phyloP scores from a whole-genome alignment of 2,329 filamentous ascomycete genomes.

The Beauveria asiatica region DNA sequence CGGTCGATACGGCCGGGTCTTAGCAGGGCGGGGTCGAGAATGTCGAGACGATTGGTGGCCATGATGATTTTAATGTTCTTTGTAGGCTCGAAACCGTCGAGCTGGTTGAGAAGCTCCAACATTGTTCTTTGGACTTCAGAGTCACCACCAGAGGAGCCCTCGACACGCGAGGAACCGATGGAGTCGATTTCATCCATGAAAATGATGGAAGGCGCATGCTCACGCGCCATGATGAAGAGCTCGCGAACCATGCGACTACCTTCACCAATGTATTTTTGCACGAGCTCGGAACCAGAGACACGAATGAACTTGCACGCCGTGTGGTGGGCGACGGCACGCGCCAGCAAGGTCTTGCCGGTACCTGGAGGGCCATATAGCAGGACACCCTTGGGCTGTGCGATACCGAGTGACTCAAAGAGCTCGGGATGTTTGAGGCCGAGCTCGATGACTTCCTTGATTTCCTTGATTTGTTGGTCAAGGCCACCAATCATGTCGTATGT shows the following conservation, averaged over 20 bases:
- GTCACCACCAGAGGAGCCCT: slow-evolving; percentile 89
- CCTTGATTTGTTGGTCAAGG: slow-evolving; percentile 97
- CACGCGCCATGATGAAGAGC: slow-evolving; percentile 97
- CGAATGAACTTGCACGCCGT: slow-evolving; percentile 99
- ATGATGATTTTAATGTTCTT: slow-evolving; percentile 99
- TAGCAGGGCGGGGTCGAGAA: slow-evolving; percentile 87
- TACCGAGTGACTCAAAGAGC: slow-evolving; percentile 97
- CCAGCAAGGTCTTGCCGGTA: slow-evolving; percentile 92
- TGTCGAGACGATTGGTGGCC: slow-evolving; percentile 97
- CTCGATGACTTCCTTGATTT: slow-evolving; percentile 99
- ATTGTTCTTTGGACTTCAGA: slow-evolving; percentile 98
- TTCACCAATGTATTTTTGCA: slow-evolving; percentile 99
- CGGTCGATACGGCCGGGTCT: slow-evolving; percentile 96
- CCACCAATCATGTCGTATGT: slow-evolving; percentile 99
- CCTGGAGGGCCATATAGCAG: slow-evolving; percentile 93
- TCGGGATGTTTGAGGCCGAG: slow-evolving; percentile 96
- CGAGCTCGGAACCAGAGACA: slow-evolving; percentile 89
- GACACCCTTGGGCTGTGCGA: slow-evolving; percentile 96
- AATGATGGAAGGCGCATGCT: slow-evolving; percentile 97
- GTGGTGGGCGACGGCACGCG: slow-evolving; percentile 93
- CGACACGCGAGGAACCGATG: slow-evolving; percentile 93
- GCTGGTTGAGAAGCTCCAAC: slow-evolving; percentile 95
- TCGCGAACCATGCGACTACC: slow-evolving; percentile 97
- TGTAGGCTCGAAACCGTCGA: slow-evolving; percentile 96
- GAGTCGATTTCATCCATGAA: slow-evolving; percentile 99